A percentile compares a stretch with the other conserved stretches of the same genome.
Evolutionary conservation across 2,329 filamentous ascomycete species (phyloP).

Genomic region (Stemphylium lycopersici): DNA sequence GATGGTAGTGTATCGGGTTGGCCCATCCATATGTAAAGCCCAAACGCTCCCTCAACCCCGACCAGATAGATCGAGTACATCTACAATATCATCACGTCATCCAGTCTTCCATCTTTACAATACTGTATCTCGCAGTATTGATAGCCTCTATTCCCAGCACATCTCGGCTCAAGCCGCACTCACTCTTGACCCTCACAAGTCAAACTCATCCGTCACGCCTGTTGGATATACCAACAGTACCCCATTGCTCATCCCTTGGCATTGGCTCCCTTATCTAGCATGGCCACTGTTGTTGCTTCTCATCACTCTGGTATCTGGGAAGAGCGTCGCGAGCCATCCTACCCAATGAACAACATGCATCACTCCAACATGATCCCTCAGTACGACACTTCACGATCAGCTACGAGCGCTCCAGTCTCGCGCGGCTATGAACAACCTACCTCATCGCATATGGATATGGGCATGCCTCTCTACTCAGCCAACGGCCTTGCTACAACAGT

Average conservation of each 20-base stretch:
- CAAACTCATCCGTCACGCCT: slow-evolving; percentile 22
- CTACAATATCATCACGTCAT: slow-evolving; percentile 43
- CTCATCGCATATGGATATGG: slow-evolving; percentile 43
- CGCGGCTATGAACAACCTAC: slow-evolving; percentile 37
- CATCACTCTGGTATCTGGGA: slow-evolving; percentile 46
- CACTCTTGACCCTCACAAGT: slow-evolving; percentile 25
- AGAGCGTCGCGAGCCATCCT: slow-evolving; percentile 37
- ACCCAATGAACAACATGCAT: slow-evolving; percentile 41
- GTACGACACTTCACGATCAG: slow-evolving; percentile 38
- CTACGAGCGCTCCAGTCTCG: slow-evolving; percentile 32
- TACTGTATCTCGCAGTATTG: slow-evolving; percentile 25
- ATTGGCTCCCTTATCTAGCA: slow-evolving; percentile 33
- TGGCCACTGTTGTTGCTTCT: slow-evolving; percentile 47
- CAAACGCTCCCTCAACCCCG: slow-evolving; percentile 38
- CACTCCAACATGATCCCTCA: slow-evolving; percentile 37
- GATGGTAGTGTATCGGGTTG: slow-evolving; percentile 30
- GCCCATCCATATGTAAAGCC: slow-evolving; percentile 44
- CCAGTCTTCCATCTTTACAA: slow-evolving; percentile 24
- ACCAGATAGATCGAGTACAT: slow-evolving; percentile 31
- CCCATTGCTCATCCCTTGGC: slow-evolving; percentile 28
- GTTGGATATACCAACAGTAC: slow-evolving; percentile 25
- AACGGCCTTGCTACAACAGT: slow-evolving; percentile 38
- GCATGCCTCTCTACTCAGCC: slow-evolving; percentile 43
- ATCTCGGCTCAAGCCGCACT: slow-evolving; percentile 34
- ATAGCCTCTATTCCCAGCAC: slow-evolving; percentile 28